These are phyloP conservation scores for Cutaneotrichosporon sp. DNA, from an alignment of 1,284 basidiomycete species.

Conservation along the genomic window DNA sequence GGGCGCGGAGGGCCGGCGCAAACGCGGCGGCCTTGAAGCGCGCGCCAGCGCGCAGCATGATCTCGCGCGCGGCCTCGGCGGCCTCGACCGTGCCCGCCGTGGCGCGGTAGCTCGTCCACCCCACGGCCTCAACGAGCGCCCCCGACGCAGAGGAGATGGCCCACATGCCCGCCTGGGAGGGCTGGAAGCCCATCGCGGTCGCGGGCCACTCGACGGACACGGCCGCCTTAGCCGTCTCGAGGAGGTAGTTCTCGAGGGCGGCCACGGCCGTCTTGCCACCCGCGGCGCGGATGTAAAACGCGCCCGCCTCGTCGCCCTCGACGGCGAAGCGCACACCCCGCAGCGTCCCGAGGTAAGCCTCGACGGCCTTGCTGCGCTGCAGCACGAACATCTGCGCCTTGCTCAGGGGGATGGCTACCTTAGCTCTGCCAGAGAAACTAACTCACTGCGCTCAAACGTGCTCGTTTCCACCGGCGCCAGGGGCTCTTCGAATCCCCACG, in stretches of 20 bases:
- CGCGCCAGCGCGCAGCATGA: slow-evolving; percentile 1
- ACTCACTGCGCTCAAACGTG: background rate
- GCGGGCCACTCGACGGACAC: slow-evolving; percentile 6
- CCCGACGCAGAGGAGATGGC: slow-evolving; percentile 8
- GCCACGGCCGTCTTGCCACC: background rate
- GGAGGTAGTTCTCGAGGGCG: slow-evolving; percentile 7
- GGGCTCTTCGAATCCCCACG: slow-evolving; percentile 25
- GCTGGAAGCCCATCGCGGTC: slow-evolving; percentile 10
- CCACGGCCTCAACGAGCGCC: slow-evolving; percentile 10
- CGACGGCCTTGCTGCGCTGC: slow-evolving; percentile 13
- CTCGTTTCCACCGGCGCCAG: background rate
- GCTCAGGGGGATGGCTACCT: slow-evolving; percentile 17
- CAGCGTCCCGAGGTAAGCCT: slow-evolving; percentile 8
- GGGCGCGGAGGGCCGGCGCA: background rate
- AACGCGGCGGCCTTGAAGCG: background rate
- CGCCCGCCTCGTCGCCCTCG: background rate
- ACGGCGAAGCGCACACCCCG: slow-evolving; percentile 6
- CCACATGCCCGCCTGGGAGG: slow-evolving; percentile 8
- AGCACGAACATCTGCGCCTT: slow-evolving; percentile 27
- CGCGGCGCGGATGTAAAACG: background rate
- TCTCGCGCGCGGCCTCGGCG: slow-evolving; percentile 10
- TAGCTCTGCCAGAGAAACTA: background rate
- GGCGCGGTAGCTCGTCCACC: slow-evolving; percentile 4
- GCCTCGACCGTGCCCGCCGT: background rate
- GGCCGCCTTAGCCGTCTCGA: background rate